phyloP scores from a whole-genome alignment of 306 rosid species.

The Alnus glutinosa region DNA sequence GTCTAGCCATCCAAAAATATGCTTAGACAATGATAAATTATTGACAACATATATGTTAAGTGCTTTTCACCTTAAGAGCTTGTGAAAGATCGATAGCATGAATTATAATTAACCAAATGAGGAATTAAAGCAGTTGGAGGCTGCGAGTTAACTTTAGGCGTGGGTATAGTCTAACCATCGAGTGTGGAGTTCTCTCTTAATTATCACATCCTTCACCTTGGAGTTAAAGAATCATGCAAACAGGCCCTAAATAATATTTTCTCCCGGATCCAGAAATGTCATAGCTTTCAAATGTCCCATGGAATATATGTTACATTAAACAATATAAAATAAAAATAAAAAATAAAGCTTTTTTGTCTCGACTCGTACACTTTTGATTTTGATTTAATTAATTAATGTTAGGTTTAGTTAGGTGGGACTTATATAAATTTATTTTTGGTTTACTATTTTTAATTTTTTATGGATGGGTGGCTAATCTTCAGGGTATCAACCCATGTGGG shows the following conservation, averaged over 20 bases:
- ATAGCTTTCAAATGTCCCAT: not conserved
- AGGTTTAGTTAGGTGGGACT: constrained; percentile 29
- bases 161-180: not conserved
- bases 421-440: constrained; percentile 17
- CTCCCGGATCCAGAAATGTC: not conserved
- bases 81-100: no score
- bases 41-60: no score
- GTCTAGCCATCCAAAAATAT: no score
- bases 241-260: not conserved
- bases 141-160: no score
- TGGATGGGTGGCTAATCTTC: constrained; percentile 33
- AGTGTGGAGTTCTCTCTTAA: not conserved
- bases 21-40: no score
- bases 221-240: not conserved
- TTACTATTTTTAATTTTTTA: constrained; percentile 10
- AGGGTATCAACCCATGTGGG: constrained; percentile 55
- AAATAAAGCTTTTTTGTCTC: constrained; percentile 22
- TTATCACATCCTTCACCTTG: not conserved
- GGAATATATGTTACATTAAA: constrained; percentile 31
- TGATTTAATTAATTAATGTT: constrained; percentile 6
- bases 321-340: not conserved
- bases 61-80: no score
- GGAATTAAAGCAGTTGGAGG: no score
- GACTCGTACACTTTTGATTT: constrained; percentile 17
- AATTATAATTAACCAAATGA: no score